Evolutionary conservation across 352 stramenopile species (phyloP).

Genomic region (Phytophthora pisi): DNA sequence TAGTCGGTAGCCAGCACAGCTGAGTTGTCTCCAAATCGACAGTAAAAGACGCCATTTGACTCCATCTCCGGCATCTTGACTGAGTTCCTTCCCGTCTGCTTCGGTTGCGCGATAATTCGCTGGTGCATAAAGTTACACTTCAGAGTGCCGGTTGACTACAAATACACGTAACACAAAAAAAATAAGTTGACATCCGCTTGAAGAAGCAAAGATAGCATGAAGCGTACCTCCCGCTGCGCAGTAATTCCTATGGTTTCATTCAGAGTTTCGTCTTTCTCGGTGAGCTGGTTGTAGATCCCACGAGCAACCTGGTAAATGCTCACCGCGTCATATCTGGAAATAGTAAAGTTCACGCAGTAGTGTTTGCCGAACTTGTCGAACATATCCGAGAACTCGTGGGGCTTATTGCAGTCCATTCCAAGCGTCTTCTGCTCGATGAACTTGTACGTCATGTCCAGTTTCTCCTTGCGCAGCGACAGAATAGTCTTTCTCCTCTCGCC

Average conservation of each 20-base stretch:
- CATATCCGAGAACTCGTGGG: conserved; percentile 70
- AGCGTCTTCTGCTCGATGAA: conserved; percentile 74
- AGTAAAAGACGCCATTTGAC: conserved; percentile 71
- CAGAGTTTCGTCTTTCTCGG: conserved; percentile 58
- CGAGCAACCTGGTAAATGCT: conserved; percentile 58
- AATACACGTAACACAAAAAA: too few relatives aligned
- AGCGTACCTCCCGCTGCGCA: conserved; percentile 49
- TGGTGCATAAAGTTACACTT: conserved; percentile 81
- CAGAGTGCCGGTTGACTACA: conserved; percentile 67
- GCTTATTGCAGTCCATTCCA: conserved; percentile 50
- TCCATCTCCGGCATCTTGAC: conserved; percentile 64
- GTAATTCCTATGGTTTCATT: conserved; percentile 56
- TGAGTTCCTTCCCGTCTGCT: conserved; percentile 39
- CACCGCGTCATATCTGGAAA: conserved; percentile 72
- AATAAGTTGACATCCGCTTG: background rate
- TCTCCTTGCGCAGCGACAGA: conserved; percentile 63
- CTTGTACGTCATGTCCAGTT: conserved; percentile 77
- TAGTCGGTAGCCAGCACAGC: conserved; percentile 69
- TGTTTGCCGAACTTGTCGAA: conserved; percentile 82
- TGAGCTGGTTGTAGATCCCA: conserved; percentile 72
- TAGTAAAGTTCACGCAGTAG: conserved; percentile 73
- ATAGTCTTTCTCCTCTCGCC: conserved; percentile 58
- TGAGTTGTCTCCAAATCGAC: conserved; percentile 55
- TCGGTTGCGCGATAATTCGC: conserved; percentile 65
- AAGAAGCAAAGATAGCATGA: background rate